Base-by-base conservation (phyloP, 495 filamentous ascomycete genomes). In the Xylaria curta region DNA sequence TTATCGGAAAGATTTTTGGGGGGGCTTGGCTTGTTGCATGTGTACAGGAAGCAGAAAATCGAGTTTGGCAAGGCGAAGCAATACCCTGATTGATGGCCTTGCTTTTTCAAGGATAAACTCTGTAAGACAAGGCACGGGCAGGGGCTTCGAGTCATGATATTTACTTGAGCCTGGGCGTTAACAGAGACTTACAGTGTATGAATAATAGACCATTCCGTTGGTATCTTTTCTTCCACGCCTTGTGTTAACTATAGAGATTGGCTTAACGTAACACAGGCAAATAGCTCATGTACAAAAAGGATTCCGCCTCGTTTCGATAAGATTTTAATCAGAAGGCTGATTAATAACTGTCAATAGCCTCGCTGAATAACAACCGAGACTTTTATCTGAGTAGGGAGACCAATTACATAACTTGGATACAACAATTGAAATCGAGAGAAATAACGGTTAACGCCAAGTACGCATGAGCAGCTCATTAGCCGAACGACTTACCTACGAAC, bases 71-170 rank as follows among this genome's bases (percentile, higher is more conserved):
- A 70, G 68, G 72, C 69, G 71, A 74, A 68, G 66, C 72, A 78
- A 78, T 78, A 78, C 72, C 74, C 74, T 63, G 44, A 63, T 67
- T 67, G 61, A 64, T 38, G 62, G 70, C 76, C 70, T 70, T 68
- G 49, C 17, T 70, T 58, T 24, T 56, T 19, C 46, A 58, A 66
- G 61, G 68, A 70, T 56, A 38, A 40, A n/a, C 31, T 33, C 42
- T 40, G 28, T 46, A 44, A 59, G 36, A 38, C 36, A 36, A 46
- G 36, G 17, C 59, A 44, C 47, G 68, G 59, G n/a, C 13, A 36
- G 59, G 38, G 46, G 46, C 31, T 47, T 46, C 24, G 49, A 56
- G 59, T 56, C 58, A 53, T 47, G 56, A 47, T 63, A 26, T 26
- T 40, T 64, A 46, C 21, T 64, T 47, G 17, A 64, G 68, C 47